These are phyloP conservation scores for Phaeodactylum tricornutum DNA, from an alignment of 108 stramenopile genomes.

Conservation along the genomic window DNA sequence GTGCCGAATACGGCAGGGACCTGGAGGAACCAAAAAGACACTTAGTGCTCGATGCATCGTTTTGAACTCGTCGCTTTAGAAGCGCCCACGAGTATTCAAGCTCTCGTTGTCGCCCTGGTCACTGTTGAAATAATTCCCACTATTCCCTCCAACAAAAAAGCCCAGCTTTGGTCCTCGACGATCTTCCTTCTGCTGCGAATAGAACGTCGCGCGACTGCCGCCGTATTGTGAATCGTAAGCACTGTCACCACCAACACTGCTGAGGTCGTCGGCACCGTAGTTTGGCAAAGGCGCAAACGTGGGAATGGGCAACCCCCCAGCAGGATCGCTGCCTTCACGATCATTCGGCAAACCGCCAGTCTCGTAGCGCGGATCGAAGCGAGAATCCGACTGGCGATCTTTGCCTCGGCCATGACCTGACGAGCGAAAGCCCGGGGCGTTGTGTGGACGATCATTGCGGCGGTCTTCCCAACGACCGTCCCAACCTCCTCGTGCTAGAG, in stretches of 20 bases:
- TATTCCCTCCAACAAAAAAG: no score
- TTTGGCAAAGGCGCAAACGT: slow-evolving; percentile 77
- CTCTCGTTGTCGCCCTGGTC: no score
- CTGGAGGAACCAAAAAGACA: no score
- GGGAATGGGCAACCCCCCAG: slow-evolving; percentile 58
- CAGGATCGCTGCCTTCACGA: slow-evolving; percentile 14
- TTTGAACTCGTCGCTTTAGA: no score
- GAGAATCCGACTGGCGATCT: slow-evolving; percentile 60
- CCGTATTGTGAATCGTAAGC: slow-evolving; percentile 52
- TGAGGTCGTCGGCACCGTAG: slow-evolving; percentile 60
- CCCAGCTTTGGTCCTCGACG: no score
- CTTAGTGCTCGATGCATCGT: no score
- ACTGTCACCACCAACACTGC: slow-evolving; percentile 70
- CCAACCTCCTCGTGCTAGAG: slow-evolving; percentile 85
- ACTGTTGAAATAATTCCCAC: no score
- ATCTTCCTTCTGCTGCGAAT: slow-evolving; percentile 16
- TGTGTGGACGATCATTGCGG: slow-evolving; percentile 20
- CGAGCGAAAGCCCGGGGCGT: slow-evolving; percentile 36
- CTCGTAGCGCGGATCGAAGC: slow-evolving; percentile 78
- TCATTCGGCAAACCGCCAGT: slow-evolving; percentile 15
- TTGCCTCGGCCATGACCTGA: slow-evolving; percentile 42
- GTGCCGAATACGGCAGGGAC: no score
- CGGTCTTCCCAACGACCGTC: slow-evolving; percentile 85
- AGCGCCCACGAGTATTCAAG: no score
- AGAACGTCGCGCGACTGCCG: slow-evolving; percentile 24